Evolutionary conservation across 495 filamentous ascomycete genomes (phyloP).

Genomic region (Neurospora africana): DNA sequence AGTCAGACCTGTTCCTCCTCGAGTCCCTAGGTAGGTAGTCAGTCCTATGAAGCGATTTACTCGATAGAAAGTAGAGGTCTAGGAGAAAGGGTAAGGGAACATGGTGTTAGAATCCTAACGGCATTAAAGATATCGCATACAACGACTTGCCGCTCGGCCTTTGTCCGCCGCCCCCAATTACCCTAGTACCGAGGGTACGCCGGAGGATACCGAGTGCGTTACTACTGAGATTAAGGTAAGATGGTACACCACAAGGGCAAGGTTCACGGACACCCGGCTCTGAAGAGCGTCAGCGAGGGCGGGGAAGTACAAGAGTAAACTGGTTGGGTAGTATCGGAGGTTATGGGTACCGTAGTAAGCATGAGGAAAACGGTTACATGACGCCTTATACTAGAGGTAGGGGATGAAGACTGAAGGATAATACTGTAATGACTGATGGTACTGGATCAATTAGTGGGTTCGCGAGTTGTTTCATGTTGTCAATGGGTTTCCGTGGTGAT

Average conservation of each 20-base stretch:
- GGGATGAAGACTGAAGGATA: background rate
- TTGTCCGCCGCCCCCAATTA: too few species aligned
- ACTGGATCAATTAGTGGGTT: background rate
- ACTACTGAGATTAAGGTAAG: slow-evolving; percentile 35
- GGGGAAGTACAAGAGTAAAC: slow-evolving; percentile 7
- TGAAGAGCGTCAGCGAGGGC: slow-evolving; percentile 14
- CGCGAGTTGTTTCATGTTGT: background rate
- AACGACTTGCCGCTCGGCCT: too few species aligned
- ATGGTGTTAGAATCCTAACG: too few species aligned
- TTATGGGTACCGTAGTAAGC: too few species aligned
- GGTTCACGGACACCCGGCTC: slow-evolving; percentile 28
- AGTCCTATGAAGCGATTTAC: too few species aligned
- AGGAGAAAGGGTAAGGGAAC: too few species aligned
- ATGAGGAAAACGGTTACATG: background rate
- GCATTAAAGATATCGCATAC: too few species aligned
- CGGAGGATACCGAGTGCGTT: slow-evolving; percentile 36
- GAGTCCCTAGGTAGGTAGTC: too few species aligned
- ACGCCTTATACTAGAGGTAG: background rate
- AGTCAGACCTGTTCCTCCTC: too few species aligned
- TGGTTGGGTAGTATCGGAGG: background rate
- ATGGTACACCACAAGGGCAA: slow-evolving; percentile 13
- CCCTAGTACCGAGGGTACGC: slow-evolving; percentile 29
- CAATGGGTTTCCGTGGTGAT: background rate
- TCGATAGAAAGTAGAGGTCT: too few species aligned
- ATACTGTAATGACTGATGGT: background rate